Percentiles rank a stretch among this genome's conserved stretches.
These are phyloP conservation scores for Blastocystis hominis DNA, from an alignment of 352 stramenopile genomes.

Conservation along the genomic window DNA sequence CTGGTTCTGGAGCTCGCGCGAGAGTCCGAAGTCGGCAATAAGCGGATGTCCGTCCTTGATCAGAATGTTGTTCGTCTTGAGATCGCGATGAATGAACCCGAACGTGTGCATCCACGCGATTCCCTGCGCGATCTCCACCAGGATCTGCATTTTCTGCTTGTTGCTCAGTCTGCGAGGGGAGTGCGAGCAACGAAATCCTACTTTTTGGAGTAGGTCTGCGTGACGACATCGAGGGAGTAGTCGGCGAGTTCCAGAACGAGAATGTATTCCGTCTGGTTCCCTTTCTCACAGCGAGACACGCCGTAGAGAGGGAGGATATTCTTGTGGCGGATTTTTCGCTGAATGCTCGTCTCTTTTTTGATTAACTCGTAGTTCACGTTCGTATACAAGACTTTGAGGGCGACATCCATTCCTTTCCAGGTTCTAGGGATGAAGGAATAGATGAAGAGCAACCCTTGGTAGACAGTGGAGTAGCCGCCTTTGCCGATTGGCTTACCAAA, in stretches of 20 bases:
- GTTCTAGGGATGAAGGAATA: neutral
- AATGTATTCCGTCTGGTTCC: neutral
- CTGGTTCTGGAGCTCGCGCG: neutral
- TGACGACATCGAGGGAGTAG: neutral
- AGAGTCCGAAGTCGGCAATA: slow-evolving; percentile 21
- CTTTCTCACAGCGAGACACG: neutral
- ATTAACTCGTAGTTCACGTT: neutral
- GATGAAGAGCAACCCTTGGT: neutral
- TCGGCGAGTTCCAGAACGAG: neutral
- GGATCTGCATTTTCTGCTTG: neutral
- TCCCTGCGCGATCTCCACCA: slow-evolving; percentile 24
- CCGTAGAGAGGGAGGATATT: slow-evolving; percentile 12
- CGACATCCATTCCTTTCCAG: neutral
- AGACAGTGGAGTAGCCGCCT: neutral
- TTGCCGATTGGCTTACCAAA: neutral
- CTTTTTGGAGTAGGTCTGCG: neutral
- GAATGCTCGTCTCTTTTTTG: neutral
- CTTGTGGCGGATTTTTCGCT: neutral
- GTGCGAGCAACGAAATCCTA: no score
- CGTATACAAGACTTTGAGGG: neutral
- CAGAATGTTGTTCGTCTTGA: slow-evolving; percentile 45
- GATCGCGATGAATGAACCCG: slow-evolving; percentile 11
- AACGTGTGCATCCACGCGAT: slow-evolving; percentile 12
- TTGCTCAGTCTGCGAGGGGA: neutral
- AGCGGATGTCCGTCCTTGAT: slow-evolving; percentile 45